Conservation (phyloP, 495 filamentous ascomycete genomes). For the Cairneyella variabilis region DNA sequence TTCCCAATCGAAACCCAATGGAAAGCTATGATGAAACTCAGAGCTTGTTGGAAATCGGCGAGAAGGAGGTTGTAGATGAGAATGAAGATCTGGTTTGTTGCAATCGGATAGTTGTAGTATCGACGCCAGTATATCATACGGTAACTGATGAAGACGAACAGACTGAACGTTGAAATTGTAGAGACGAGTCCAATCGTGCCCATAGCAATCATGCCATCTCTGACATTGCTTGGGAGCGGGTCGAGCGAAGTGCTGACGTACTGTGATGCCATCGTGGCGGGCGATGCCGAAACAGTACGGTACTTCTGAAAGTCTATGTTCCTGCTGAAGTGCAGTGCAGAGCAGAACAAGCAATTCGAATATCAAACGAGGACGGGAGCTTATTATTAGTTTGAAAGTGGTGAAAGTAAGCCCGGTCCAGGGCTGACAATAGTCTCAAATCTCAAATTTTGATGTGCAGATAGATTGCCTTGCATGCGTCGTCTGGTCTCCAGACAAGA, state of each 20-base stretch:
- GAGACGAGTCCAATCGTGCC: slow-evolving; percentile 44
- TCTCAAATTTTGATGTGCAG: too few relatives aligned
- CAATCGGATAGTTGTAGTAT: slow-evolving; percentile 37
- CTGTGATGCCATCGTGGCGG: neutral
- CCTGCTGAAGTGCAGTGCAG: too few relatives aligned
- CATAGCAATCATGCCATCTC: slow-evolving; percentile 37
- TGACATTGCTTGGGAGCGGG: slow-evolving; percentile 10
- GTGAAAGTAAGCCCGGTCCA: too few relatives aligned
- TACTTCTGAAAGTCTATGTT: too few relatives aligned
- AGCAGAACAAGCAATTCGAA: too few relatives aligned
- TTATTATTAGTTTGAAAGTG: too few relatives aligned
- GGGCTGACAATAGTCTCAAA: too few relatives aligned
- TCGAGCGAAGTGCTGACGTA: slow-evolving; percentile 11
- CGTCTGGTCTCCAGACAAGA: too few relatives aligned
- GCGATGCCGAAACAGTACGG: too few relatives aligned
- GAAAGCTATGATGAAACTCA: slow-evolving; percentile 54
- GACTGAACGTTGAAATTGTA: slow-evolving; percentile 36
- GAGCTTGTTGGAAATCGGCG: slow-evolving; percentile 58
- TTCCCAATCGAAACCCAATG: slow-evolving; percentile 50
- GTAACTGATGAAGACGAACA: slow-evolving; percentile 48
- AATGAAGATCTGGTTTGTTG: slow-evolving; percentile 61
- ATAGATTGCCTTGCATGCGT: too few relatives aligned
- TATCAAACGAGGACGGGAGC: too few relatives aligned
- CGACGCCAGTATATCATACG: slow-evolving; percentile 49
- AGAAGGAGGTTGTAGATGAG: slow-evolving; percentile 63